Conservation (phyloP, 345 rosid species). For the Passiflora organensis region DNA sequence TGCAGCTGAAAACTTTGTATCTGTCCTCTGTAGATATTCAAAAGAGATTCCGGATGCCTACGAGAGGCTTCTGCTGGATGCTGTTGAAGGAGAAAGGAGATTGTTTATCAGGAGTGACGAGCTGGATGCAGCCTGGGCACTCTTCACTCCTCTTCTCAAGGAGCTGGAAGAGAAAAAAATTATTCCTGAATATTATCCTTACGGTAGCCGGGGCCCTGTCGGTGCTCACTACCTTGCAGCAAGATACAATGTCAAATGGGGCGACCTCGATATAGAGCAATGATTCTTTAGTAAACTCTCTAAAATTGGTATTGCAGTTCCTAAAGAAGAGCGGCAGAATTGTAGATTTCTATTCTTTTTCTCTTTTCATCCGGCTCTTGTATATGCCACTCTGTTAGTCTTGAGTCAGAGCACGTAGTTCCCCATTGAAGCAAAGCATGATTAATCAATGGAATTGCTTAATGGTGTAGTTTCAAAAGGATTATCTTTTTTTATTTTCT, state of each 20-base stretch:
- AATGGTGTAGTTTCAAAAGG: no score
- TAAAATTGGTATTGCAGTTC: no score
- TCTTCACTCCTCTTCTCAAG: constrained; percentile 73
- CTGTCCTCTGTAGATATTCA: constrained; percentile 53
- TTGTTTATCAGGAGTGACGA: constrained; percentile 95
- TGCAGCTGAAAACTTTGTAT: background rate
- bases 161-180: constrained; percentile 82
- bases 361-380: no score
- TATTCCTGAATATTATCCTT: constrained; percentile 84
- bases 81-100: constrained; percentile 95
- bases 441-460: no score
- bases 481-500: no score
- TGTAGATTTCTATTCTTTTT: no score
- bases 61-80: constrained; percentile 91
- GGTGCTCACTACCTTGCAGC: constrained; percentile 99
- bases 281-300: constrained; percentile 11
- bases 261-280: constrained; percentile 62
- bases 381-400: no score
- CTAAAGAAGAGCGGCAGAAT: no score
- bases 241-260: constrained; percentile 87
- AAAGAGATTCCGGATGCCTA: constrained; percentile 98
- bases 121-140: constrained; percentile 91
- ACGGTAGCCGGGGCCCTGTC: constrained; percentile 98
- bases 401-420: no score
- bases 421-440: no score